These are phyloP conservation scores for Arthrinium phaeospermum DNA, from an alignment of 2,329 filamentous ascomycete genomes.

Conservation along the genomic window DNA sequence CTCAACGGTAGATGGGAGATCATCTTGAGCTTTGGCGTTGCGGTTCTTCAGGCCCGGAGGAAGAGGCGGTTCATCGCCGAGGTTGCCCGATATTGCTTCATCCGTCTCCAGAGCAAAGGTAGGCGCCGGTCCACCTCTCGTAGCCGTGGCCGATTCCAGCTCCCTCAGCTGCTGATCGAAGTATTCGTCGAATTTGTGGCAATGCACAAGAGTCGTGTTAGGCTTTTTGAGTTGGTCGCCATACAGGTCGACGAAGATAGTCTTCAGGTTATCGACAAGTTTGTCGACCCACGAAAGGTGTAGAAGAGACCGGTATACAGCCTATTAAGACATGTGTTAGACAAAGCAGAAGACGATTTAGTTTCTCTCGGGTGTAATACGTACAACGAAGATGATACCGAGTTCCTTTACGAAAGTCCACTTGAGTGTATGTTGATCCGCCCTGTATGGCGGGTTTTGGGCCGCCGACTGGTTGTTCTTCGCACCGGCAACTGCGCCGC, in stretches of 20 bases:
- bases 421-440: slow-evolving; percentile 92
- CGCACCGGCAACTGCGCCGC: slow-evolving; percentile 62
- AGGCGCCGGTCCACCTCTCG: slow-evolving; percentile 34
- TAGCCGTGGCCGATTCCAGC: slow-evolving; percentile 64
- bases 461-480: slow-evolving; percentile 65
- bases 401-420: slow-evolving; percentile 94
- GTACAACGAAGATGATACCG: slow-evolving; percentile 91
- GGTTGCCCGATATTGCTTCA: slow-evolving; percentile 42
- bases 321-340: slow-evolving; percentile 56
- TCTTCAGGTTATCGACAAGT: slow-evolving; percentile 92
- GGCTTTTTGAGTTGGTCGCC: slow-evolving; percentile 84
- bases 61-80: slow-evolving; percentile 46
- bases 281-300: slow-evolving; percentile 98
- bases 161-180: slow-evolving; percentile 93
- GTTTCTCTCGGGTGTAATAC: slow-evolving; percentile 32
- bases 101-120: slow-evolving; percentile 41
- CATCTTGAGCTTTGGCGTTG: slow-evolving; percentile 41
- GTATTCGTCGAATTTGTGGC: slow-evolving; percentile 83
- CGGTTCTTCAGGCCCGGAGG: slow-evolving; percentile 49
- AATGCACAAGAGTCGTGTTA: slow-evolving; percentile 79
- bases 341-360: slow-evolving; percentile 21
- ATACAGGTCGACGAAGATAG: slow-evolving; percentile 90
- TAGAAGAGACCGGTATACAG: slow-evolving; percentile 93
- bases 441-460: slow-evolving; percentile 77
- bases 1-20: slow-evolving; percentile 62